These are phyloP conservation scores for Kwoniella shandongensis DNA, from an alignment of 768 basidiomycete species.

Conservation along the genomic window DNA sequence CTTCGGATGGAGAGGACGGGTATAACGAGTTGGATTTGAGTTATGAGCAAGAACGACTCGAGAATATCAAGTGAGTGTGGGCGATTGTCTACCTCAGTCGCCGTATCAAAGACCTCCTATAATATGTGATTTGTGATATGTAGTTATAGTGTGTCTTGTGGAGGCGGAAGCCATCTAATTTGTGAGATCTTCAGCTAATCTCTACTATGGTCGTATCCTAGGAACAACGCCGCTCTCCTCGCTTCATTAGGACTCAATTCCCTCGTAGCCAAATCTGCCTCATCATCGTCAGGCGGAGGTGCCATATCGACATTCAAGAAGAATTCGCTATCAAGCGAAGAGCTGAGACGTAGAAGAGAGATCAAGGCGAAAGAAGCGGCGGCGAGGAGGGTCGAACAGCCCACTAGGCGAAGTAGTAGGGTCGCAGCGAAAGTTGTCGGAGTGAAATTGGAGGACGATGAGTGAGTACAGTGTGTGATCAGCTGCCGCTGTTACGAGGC, in stretches of 20 bases:
- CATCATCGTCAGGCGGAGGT: background rate
- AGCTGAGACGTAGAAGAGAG: conserved; percentile 8
- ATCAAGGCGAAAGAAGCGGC: conserved; percentile 9
- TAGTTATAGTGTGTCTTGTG: too few relatives aligned
- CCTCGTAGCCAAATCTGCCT: conserved; percentile 1
- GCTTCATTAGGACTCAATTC: conserved; percentile 14
- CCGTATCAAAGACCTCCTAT: background rate
- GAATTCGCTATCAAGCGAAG: conserved; percentile 4
- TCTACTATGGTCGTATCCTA: too few relatives aligned
- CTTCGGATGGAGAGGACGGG: conserved; percentile 8
- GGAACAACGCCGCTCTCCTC: conserved; percentile 18
- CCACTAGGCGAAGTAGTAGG: conserved; percentile 25
- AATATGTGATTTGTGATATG: too few relatives aligned
- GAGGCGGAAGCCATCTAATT: too few relatives aligned
- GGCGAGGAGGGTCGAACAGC: conserved; percentile 10
- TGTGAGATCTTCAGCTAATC: too few relatives aligned
- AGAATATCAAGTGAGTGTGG: conserved; percentile 40
- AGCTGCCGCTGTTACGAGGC: background rate
- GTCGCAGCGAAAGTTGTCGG: conserved; percentile 18
- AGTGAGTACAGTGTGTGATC: background rate
- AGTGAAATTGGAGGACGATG: background rate
- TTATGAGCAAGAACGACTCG: conserved; percentile 41
- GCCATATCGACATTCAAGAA: conserved; percentile 1
- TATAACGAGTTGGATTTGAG: conserved; percentile 22
- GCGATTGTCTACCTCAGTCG: background rate